These are phyloP conservation scores for Backusella liffmaniae DNA, from an alignment of 192 early-diverging fungal species.

Conservation along the genomic window DNA sequence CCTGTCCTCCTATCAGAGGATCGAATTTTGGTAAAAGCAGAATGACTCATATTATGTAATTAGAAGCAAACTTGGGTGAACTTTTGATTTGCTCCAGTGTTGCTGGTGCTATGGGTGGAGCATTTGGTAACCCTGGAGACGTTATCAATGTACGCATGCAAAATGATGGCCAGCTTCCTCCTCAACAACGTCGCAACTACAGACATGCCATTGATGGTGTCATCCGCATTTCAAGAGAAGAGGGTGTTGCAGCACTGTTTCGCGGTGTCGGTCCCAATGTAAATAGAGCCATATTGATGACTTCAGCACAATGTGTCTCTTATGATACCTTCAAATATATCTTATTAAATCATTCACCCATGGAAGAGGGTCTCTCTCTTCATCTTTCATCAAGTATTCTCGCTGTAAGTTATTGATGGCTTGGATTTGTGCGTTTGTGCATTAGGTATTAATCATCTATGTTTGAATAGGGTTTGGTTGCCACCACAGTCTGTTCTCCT, in stretches of 20 bases:
- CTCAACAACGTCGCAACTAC: conserved; percentile 66
- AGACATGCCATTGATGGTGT: conserved; percentile 72
- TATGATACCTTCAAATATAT: conserved; percentile 77
- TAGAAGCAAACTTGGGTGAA: conserved; percentile 26
- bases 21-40: background rate
- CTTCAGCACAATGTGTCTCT: conserved; percentile 62
- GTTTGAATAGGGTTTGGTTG: conserved; percentile 57
- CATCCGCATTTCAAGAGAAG: conserved; percentile 74
- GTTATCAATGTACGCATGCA: conserved; percentile 79
- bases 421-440: background rate
- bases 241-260: conserved; percentile 75
- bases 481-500: conserved; percentile 73
- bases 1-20: background rate
- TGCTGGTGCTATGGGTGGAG: conserved; percentile 59
- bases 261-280: conserved; percentile 89
- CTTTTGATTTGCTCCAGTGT: conserved; percentile 43
- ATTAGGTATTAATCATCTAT: background rate
- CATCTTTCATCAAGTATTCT: conserved; percentile 72
- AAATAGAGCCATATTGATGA: conserved; percentile 86
- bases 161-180: conserved; percentile 69
- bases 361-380: conserved; percentile 59
- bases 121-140: conserved; percentile 74
- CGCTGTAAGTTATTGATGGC: conserved; percentile 49
- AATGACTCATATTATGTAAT: conserved; percentile 14
- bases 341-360: conserved; percentile 54